Evolutionary conservation across 352 stramenopile species (phyloP).

Genomic region (Phytopythium oedochilum): DNA sequence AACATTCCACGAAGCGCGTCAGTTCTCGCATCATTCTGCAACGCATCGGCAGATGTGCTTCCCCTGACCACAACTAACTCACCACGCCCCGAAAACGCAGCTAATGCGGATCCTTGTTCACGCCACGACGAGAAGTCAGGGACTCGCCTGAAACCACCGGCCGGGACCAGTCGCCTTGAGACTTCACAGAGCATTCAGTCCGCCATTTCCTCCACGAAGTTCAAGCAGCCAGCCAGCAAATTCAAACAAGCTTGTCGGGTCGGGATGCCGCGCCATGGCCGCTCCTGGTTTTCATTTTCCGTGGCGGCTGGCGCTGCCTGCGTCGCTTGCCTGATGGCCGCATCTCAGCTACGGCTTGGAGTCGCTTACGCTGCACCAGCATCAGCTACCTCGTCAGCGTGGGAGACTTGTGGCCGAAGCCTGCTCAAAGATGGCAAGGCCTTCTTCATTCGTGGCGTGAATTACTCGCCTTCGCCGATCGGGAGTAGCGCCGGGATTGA

Average conservation of each 20-base stretch:
- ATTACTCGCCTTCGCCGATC: conserved; percentile 32
- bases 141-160: background rate
- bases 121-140: background rate
- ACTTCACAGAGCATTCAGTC: background rate
- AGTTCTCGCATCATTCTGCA: background rate
- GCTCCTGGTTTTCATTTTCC: background rate
- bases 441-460: conserved; percentile 38
- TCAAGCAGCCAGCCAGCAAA: background rate
- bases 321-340: background rate
- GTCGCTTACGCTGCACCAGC: background rate
- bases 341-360: background rate
- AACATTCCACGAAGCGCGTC: conserved; percentile 1
- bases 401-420: conserved; percentile 24
- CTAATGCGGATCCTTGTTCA: background rate
- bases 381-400: conserved; percentile 1
- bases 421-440: conserved; percentile 22
- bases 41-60: background rate
- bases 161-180: background rate
- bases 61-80: background rate
- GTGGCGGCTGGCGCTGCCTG: background rate
- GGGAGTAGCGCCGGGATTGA: conserved; percentile 22
- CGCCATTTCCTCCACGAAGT: background rate
- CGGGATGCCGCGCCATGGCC: background rate
- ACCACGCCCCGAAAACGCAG: background rate
- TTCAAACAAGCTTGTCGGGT: background rate